Evolutionary conservation across 805 yeast genomes (phyloP).

Genomic region (Monosporozyma aquatica): DNA sequence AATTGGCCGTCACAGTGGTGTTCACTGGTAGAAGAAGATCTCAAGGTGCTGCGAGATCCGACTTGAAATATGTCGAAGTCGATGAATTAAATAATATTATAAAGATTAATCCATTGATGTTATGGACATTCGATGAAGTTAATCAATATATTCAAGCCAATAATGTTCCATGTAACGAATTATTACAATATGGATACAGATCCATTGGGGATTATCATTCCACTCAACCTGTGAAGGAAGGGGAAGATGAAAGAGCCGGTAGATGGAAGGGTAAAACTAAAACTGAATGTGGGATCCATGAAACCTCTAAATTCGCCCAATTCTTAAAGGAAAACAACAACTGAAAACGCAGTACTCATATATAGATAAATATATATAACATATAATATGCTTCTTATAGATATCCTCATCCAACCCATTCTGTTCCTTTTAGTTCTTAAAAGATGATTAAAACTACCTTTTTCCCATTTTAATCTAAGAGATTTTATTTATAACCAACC

Average conservation of each 20-base stretch:
- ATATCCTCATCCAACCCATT: no score
- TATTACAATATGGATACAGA: constrained; percentile 78
- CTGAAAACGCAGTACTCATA: no score
- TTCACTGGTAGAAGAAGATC: constrained; percentile 85
- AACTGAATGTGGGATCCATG: constrained; percentile 94
- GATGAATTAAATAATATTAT: constrained; percentile 61
- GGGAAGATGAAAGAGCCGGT: constrained; percentile 94
- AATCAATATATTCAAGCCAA: constrained; percentile 56
- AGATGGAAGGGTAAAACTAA: constrained; percentile 90
- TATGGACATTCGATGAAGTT: constrained; percentile 73
- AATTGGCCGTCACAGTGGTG: constrained; percentile 68
- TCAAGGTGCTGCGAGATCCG: constrained; percentile 79
- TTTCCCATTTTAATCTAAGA: not conserved
- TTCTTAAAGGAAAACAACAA: constrained; percentile 31
- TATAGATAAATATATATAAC: no score
- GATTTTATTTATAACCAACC: no score
- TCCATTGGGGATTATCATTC: constrained; percentile 95
- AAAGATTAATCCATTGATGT: constrained; percentile 82
- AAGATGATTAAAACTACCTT: not conserved
- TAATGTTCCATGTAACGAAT: constrained; percentile 75
- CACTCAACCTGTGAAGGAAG: constrained; percentile 79
- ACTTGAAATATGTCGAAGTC: constrained; percentile 65
- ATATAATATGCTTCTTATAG: no score
- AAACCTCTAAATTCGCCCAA: constrained; percentile 63
- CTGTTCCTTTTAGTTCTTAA: no score